A percentile compares a stretch with the other conserved stretches of the same genome.
phyloP scores from a whole-genome alignment of 345 rosid genomes.

The Gossypium longicalyx region DNA sequence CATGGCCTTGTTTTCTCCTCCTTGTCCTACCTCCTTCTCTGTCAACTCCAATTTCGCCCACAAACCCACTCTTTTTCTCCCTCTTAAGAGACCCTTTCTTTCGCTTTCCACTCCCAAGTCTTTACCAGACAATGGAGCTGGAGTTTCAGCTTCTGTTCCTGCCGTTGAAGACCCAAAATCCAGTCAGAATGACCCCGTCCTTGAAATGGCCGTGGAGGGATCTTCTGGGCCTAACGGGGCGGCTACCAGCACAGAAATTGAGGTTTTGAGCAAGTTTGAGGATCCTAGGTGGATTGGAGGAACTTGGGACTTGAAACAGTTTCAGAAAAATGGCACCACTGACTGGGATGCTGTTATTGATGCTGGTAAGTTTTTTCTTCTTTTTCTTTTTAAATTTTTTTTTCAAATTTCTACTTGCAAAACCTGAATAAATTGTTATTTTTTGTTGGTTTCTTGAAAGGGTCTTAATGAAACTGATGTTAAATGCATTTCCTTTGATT shows the following conservation, averaged over 20 bases:
- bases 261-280: constrained; percentile 40
- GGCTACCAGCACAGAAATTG: constrained; percentile 14
- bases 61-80: constrained; percentile 28
- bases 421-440: not conserved
- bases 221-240: constrained; percentile 36
- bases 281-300: constrained; percentile 76
- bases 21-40: constrained; percentile 30
- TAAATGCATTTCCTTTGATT: not conserved
- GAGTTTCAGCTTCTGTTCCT: constrained; percentile 33
- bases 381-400: not conserved
- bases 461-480: not conserved
- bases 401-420: not conserved
- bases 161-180: constrained; percentile 31
- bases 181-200: constrained; percentile 20
- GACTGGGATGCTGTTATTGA: constrained; percentile 92
- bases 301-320: constrained; percentile 86
- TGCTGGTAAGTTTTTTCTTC: constrained; percentile 48
- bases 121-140: constrained; percentile 51
- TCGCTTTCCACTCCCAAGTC: constrained; percentile 33
- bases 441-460: not conserved
- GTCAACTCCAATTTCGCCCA: constrained; percentile 33
- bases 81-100: constrained; percentile 32
- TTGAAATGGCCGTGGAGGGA: constrained; percentile 16
- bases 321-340: constrained; percentile 56
- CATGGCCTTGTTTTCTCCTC: constrained; percentile 51